Percentiles rank a stretch among this genome's conserved stretches.
phyloP scores from a whole-genome alignment of 805 yeast species.

The Cyberlindnera xylosilytica region DNA sequence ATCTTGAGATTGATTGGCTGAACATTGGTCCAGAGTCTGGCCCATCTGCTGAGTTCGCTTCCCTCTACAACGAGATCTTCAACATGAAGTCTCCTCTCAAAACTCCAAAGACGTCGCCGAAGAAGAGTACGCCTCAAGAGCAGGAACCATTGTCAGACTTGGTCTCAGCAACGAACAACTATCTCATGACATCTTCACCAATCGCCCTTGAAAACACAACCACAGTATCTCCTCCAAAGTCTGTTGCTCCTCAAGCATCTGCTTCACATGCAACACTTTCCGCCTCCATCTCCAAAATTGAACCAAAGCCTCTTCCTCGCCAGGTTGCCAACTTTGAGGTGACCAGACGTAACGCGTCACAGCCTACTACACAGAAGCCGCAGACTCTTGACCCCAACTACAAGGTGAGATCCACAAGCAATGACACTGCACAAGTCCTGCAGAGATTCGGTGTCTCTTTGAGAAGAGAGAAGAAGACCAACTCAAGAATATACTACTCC shows the following conservation, averaged over 20 bases:
- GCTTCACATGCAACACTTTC: background rate
- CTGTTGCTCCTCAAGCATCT: background rate
- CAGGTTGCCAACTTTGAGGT: slow-evolving; percentile 17
- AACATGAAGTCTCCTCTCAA: slow-evolving; percentile 18
- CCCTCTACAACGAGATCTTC: slow-evolving; percentile 30
- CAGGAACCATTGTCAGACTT: background rate
- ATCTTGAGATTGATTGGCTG: slow-evolving; percentile 25
- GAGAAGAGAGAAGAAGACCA: slow-evolving; percentile 16
- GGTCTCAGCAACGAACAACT: too few relatives aligned
- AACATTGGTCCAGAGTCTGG: slow-evolving; percentile 16
- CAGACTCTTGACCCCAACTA: slow-evolving; percentile 27
- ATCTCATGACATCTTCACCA: slow-evolving; percentile 8
- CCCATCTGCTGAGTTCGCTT: slow-evolving; percentile 28
- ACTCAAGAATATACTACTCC: slow-evolving; percentile 26
- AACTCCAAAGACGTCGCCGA: slow-evolving; percentile 6
- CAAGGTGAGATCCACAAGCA: slow-evolving; percentile 17
- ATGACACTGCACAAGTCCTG: slow-evolving; percentile 21
- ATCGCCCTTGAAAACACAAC: background rate
- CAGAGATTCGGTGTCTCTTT: slow-evolving; percentile 24
- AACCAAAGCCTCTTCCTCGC: slow-evolving; percentile 12
- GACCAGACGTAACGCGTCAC: slow-evolving; percentile 20
- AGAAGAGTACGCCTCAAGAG: slow-evolving; percentile 3
- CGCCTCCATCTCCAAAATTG: background rate
- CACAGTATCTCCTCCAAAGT: background rate
- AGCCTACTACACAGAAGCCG: slow-evolving; percentile 17